Evolutionary conservation across 129 eudicot species (phyloP).

Genomic region (Kitagawia praeruptora): DNA sequence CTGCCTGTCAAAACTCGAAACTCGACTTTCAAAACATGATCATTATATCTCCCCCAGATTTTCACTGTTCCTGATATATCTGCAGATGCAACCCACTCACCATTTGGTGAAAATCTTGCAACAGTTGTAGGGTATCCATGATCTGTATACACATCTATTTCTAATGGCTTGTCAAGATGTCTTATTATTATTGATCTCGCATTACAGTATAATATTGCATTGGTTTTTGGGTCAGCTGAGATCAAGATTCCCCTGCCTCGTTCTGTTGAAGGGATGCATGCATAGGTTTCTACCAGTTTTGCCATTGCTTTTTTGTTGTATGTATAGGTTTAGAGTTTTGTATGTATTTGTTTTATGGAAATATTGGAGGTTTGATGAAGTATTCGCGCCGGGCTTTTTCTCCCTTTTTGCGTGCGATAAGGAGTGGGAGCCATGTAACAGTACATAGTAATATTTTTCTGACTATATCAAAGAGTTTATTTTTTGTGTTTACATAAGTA

Average conservation of each 20-base stretch:
- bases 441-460: not conserved
- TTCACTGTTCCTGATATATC: constrained; percentile 82
- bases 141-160: constrained; percentile 69
- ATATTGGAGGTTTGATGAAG: not conserved
- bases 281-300: constrained; percentile 62
- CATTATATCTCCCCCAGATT: constrained; percentile 91
- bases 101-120: constrained; percentile 85
- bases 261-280: constrained; percentile 88
- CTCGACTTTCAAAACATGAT: constrained; percentile 77
- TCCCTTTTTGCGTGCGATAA: not conserved
- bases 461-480: too few relatives aligned
- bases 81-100: constrained; percentile 97
- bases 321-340: not conserved
- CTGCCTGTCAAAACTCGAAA: constrained; percentile 80
- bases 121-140: constrained; percentile 92
- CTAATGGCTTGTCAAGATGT: constrained; percentile 59
- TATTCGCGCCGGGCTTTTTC: not conserved
- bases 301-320: constrained; percentile 26
- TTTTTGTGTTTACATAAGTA: too few relatives aligned
- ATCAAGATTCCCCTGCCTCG: constrained; percentile 87
- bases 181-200: constrained; percentile 84
- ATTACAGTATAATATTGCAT: constrained; percentile 67
- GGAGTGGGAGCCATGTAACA: not conserved
- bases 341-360: not conserved
- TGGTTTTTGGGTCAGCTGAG: constrained; percentile 79